Evolutionary conservation across 371 early-diverging fungal species (phyloP), one percentile per base, ranked within the genome.

Genomic region (Blakeslea trispora): DNA sequence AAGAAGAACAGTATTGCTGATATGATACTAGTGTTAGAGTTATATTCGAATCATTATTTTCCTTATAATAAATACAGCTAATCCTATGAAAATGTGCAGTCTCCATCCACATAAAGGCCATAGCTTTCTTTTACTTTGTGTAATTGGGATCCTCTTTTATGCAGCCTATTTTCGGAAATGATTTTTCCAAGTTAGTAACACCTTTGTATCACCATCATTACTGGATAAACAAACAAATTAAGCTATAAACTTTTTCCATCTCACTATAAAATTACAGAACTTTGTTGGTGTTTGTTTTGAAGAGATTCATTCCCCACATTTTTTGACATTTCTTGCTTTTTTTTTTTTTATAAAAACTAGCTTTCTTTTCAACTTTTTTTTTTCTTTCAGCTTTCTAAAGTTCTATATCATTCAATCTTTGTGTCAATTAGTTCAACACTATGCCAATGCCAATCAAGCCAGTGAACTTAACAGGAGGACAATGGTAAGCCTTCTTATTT

Each of bases 391-490:
- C 31, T 17, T 21, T 37, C 1, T 52, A 15, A 40, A 34, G 43
- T 49, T 11, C 39, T 41, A 48, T 19, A 50, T 49, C 45, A 28
- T 37, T 49, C n/a, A n/a, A n/a, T 28, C 23, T 22, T 43, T 9
- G 34, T n/a, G n/a, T n/a, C n/a, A n/a, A n/a, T n/a, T n/a, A n/a
- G n/a, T n/a, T n/a, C 7, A 56, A 39, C 28, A n/a, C n/a, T n/a
- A 57, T 63, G 48, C 52, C 63, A 35, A 50, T 31, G 5, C 53
- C 57, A 28, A 59, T 67, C n/a, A 63, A 63, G 17, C 68, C 68
- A 21, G 47, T 67, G n/a, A 63, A 67, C 35, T 45, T 67, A 21
- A 53, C 63, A 34, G 70, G 70, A 35, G 70, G 68, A 8, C 68
- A 67, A 46, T 67, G 68, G 68, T 67, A 67, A 42, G 15, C 17